Conservation (phyloP, 2,329 filamentous ascomycete species). For the Colletotrichum cuscutae region DNA sequence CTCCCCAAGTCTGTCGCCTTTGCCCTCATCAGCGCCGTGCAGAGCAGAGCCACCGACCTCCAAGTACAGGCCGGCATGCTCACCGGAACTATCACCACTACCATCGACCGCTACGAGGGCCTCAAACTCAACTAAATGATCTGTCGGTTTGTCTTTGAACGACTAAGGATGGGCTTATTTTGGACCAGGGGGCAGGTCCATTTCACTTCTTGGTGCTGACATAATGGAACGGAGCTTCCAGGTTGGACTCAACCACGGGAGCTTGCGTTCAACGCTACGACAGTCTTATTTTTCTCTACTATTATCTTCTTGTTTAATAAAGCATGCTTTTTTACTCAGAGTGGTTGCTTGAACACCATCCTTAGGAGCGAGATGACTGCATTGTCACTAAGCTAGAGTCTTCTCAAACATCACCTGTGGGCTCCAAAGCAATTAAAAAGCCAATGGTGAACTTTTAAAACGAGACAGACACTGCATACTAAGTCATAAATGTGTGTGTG, state of each 20-base stretch:
- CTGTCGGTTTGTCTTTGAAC: rapidly evolving
- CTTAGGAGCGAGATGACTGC: background rate
- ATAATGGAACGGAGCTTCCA: background rate
- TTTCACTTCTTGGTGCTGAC: background rate
- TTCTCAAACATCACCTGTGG: too few species aligned
- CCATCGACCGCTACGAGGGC: background rate
- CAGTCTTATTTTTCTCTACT: background rate
- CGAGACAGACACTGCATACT: too few species aligned
- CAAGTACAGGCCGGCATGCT: background rate
- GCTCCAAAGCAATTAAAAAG: too few species aligned
- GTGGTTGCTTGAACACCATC: background rate
- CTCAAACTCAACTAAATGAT: background rate
- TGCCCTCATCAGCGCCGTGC: conserved; percentile 42
- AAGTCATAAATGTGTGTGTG: too few species aligned
- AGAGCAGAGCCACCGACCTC: background rate
- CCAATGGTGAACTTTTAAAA: too few species aligned
- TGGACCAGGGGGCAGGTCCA: too few species aligned
- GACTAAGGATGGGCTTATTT: too few species aligned
- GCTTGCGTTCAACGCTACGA: background rate
- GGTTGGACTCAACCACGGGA: too few species aligned
- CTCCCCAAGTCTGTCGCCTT: conserved; percentile 32
- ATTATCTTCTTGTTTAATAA: background rate
- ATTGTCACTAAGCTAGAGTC: too few species aligned
- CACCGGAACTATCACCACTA: rapidly evolving
- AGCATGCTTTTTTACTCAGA: background rate